Base-by-base conservation (phyloP, 2,329 filamentous ascomycete species). In the Drechslera avenae region DNA sequence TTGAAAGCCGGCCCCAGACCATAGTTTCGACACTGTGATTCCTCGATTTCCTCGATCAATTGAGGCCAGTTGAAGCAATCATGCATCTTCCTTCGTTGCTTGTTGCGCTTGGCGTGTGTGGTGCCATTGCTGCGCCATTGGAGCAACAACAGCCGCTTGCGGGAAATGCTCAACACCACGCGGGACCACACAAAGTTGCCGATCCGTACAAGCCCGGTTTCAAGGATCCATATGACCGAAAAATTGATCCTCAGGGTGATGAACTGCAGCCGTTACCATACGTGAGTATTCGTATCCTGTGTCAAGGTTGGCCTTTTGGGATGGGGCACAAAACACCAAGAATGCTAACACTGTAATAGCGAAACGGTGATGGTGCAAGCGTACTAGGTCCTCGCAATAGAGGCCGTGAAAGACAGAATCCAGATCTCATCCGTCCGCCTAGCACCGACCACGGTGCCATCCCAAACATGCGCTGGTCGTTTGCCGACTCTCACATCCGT, bases 391-490 rank as follows among this genome's bases (percentile, higher is more conserved):
- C 88, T 0, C 84, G 86, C 71, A 91, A 90, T 69, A 78, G 76
- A 52, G 83, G 83, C 42, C 84, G 88, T 17, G 84, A 88, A 45
- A 79, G 84, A 37, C 84, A 90, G 74, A 87, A 84, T 67, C 87
- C 88, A 0, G 87, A 91, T 69, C 75, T 89, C 35, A 78, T 91
- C 33, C 82, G 88, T 16, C 87, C 88, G 14, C 88, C 88, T 0
- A 86, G 83, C 66, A 91, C 88, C 5, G 88, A 91, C 64, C 83
- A 86, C 69, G 88, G 88, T 30, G 83, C 82, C 59, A 78, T 91
- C 67, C 75, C 81, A 42, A 90, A 90, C 71, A 85, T 90, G 82
- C 80, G 86, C 52, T 91, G 88, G 88, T 75, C 72, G 16, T 78
- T 78, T 52, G 73, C 76, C 28, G 76, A 78, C 62, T 78, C 75